Percentiles rank a stretch among this genome's conserved stretches.
Evolutionary conservation across 2,329 filamentous ascomycete species (phyloP).

Genomic region (Fusarium nurragi): DNA sequence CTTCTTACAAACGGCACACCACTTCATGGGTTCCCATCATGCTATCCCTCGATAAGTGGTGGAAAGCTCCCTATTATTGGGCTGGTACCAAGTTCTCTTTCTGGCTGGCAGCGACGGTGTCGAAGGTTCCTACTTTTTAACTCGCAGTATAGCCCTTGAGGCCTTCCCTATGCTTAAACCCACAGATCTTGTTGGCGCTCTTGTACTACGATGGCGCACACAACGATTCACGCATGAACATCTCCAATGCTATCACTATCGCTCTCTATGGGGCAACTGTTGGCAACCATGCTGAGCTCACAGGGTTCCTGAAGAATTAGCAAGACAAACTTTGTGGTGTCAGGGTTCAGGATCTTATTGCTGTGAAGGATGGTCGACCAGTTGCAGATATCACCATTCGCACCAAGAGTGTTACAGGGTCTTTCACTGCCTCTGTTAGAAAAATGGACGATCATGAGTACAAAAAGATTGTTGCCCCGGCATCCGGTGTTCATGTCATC

Average conservation of each 20-base stretch:
- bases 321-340: constrained; percentile 79
- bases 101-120: constrained; percentile 89
- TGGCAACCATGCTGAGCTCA: constrained; percentile 87
- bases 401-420: too few relatives aligned
- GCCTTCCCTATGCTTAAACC: constrained; percentile 90
- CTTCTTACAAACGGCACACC: too few relatives aligned
- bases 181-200: constrained; percentile 78
- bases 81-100: constrained; percentile 81
- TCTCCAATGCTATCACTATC: constrained; percentile 84
- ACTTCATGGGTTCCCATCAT: constrained; percentile 80
- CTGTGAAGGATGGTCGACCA: constrained; percentile 68
- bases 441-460: too few relatives aligned
- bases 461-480: too few relatives aligned
- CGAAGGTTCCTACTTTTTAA: constrained; percentile 88
- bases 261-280: constrained; percentile 87
- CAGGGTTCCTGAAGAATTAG: constrained; percentile 76
- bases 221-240: too few relatives aligned
- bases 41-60: constrained; percentile 79
- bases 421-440: too few relatives aligned
- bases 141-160: constrained; percentile 85
- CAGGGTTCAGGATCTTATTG: constrained; percentile 74
- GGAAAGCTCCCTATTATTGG: constrained; percentile 82
- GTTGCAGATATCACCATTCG: constrained; percentile 73
- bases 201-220: too few relatives aligned
- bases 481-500: constrained; percentile 86